phyloP scores from a whole-genome alignment of 2,329 filamentous ascomycete genomes.

The Colletotrichum aenigma region DNA sequence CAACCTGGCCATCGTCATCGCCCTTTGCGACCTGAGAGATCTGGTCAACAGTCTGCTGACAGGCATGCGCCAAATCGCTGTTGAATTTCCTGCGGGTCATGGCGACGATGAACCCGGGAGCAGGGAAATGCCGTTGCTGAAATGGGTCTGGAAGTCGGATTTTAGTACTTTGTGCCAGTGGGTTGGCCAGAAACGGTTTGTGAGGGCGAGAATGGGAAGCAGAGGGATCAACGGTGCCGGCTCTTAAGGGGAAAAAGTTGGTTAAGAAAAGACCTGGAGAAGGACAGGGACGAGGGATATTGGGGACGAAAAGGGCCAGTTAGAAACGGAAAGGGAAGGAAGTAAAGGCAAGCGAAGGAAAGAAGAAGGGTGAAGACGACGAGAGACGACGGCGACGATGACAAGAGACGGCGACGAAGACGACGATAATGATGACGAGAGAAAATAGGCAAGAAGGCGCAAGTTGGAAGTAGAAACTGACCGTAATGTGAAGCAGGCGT shows the following conservation, averaged over 20 bases:
- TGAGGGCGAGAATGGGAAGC: background rate
- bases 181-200: background rate
- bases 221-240: background rate
- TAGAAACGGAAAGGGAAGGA: background rate
- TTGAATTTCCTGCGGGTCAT: slow-evolving; percentile 74
- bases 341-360: background rate
- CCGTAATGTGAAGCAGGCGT: background rate
- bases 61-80: slow-evolving; percentile 53
- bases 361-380: background rate
- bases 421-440: background rate
- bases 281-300: background rate
- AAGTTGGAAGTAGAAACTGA: background rate
- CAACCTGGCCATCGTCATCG: slow-evolving; percentile 75
- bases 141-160: background rate
- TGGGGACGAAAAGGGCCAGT: background rate
- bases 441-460: background rate
- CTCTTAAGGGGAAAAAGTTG: background rate
- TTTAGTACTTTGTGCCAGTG: background rate
- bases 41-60: slow-evolving; percentile 43
- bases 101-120: background rate
- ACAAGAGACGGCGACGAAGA: background rate
- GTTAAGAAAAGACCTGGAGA: rapidly evolving
- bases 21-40: slow-evolving; percentile 63
- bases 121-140: background rate
- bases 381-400: too few species aligned